phyloP scores from a whole-genome alignment of 2,329 filamentous ascomycete species.

The Chaetothyriales sp. region DNA sequence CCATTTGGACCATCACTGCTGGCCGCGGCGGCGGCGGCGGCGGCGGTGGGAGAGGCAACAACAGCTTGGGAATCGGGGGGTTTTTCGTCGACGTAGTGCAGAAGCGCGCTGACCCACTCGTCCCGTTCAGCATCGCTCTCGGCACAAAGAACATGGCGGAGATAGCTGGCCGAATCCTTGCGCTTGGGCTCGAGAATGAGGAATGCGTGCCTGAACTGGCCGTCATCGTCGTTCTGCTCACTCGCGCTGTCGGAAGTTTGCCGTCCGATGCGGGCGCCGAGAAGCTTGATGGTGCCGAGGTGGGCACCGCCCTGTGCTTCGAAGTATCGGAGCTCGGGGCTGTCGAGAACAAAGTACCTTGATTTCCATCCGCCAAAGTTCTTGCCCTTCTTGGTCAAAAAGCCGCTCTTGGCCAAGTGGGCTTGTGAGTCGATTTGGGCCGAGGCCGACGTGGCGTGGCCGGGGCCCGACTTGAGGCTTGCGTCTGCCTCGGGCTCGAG shows the following conservation, averaged over 20 bases:
- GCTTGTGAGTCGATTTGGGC: constrained; percentile 36
- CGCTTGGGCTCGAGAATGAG: constrained; percentile 89
- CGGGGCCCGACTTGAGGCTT: constrained; percentile 28
- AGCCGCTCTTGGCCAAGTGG: constrained; percentile 66
- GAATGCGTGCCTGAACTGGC: constrained; percentile 94
- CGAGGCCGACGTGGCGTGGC: not conserved
- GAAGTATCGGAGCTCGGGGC: constrained; percentile 70
- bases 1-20: constrained; percentile 7
- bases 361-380: constrained; percentile 99
- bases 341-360: constrained; percentile 55
- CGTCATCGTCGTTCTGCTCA: constrained; percentile 63
- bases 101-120: constrained; percentile 77
- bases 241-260: constrained; percentile 37
- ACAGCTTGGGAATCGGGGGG: constrained; percentile 55
- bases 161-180: constrained; percentile 76
- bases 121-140: constrained; percentile 90
- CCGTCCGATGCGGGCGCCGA: constrained; percentile 84
- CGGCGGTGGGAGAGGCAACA: constrained; percentile 52
- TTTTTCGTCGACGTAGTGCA: constrained; percentile 74
- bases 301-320: constrained; percentile 83
- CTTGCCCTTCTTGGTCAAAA: constrained; percentile 91
- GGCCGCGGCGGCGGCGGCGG: too few species aligned
- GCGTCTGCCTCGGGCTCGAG: constrained; percentile 39
- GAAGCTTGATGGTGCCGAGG: constrained; percentile 83
- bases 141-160: constrained; percentile 88